Percentiles rank a stretch among this genome's conserved stretches.
Conservation (phyloP, 352 stramenopile species). For the Phytophthora agathidicida region DNA sequence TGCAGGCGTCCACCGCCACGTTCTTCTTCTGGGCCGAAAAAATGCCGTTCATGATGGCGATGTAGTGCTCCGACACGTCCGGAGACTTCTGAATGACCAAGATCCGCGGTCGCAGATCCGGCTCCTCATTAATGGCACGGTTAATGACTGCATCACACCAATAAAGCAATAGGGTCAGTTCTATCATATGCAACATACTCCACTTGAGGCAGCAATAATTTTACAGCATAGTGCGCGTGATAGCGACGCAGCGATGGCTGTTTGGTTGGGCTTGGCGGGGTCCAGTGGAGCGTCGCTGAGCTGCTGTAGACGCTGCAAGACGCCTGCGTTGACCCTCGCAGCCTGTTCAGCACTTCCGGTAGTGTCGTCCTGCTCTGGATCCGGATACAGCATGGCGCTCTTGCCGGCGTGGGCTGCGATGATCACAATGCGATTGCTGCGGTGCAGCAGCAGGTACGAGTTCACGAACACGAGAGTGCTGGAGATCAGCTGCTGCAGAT, state of each 20-base stretch:
- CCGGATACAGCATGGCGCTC: constrained; percentile 79
- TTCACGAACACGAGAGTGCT: constrained; percentile 88
- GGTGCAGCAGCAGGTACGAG: constrained; percentile 85
- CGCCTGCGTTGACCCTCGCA: constrained; percentile 69
- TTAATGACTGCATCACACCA: constrained; percentile 74
- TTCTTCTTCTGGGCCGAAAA: constrained; percentile 90
- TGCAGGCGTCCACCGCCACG: constrained; percentile 83
- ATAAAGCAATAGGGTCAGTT: constrained; percentile 1
- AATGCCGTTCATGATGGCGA: constrained; percentile 91
- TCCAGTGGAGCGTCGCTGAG: constrained; percentile 59
- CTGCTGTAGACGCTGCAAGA: constrained; percentile 72
- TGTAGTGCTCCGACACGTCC: constrained; percentile 89
- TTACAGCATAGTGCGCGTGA: constrained; percentile 85
- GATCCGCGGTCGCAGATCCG: constrained; percentile 79
- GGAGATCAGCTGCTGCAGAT: constrained; percentile 73
- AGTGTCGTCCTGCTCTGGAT: constrained; percentile 68
- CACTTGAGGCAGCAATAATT: constrained; percentile 16
- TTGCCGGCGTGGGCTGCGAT: constrained; percentile 77
- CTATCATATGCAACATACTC: background rate
- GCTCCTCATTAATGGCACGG: constrained; percentile 78
- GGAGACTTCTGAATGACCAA: constrained; percentile 85
- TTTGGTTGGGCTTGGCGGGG: constrained; percentile 58
- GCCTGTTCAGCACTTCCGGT: constrained; percentile 74
- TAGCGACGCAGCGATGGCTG: constrained; percentile 76
- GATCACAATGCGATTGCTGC: constrained; percentile 87